phyloP scores from a whole-genome alignment of 768 basidiomycete genomes.

The Gymnopilus dilepis region DNA sequence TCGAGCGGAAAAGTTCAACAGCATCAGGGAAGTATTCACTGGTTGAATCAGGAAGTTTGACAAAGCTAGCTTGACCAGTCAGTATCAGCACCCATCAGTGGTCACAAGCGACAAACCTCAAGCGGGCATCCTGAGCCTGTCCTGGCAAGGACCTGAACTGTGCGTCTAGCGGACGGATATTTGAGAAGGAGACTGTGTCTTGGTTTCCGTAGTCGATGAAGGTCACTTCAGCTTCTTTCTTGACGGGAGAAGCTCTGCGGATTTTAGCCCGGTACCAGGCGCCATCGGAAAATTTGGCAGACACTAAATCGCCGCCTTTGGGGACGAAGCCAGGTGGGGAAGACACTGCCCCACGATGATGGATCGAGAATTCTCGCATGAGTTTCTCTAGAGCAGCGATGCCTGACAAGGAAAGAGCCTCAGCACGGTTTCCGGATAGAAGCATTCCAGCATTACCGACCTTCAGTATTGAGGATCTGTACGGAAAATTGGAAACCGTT shows the following conservation, averaged over 20 bases:
- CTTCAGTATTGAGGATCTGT: conserved; percentile 91
- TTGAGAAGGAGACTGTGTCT: conserved; percentile 81
- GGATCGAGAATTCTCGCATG: conserved; percentile 91
- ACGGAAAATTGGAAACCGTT: conserved; percentile 89
- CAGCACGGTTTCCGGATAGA: background rate
- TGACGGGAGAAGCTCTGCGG: conserved; percentile 81
- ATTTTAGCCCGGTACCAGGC: conserved; percentile 97
- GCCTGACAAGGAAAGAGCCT: conserved; percentile 47
- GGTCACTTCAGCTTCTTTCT: conserved; percentile 92
- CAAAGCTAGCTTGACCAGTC: conserved; percentile 65
- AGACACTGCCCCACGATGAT: conserved; percentile 71
- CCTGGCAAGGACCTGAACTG: conserved; percentile 90
- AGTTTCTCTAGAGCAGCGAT: conserved; percentile 91
- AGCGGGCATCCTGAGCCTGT: conserved; percentile 93
- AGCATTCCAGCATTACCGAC: conserved; percentile 43
- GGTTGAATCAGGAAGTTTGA: conserved; percentile 78
- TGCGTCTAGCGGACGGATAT: conserved; percentile 87
- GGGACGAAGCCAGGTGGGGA: conserved; percentile 77
- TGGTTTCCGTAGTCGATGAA: conserved; percentile 98
- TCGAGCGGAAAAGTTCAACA: conserved; percentile 79
- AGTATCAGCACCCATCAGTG: background rate
- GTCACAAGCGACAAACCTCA: conserved; percentile 57
- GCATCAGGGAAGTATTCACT: conserved; percentile 91
- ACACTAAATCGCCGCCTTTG: conserved; percentile 86
- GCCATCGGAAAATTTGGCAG: conserved; percentile 93